Percentiles rank a stretch among this genome's conserved stretches.
Evolutionary conservation across 768 basidiomycete genomes (phyloP).

Genomic region (Coprinopsis sp.): DNA sequence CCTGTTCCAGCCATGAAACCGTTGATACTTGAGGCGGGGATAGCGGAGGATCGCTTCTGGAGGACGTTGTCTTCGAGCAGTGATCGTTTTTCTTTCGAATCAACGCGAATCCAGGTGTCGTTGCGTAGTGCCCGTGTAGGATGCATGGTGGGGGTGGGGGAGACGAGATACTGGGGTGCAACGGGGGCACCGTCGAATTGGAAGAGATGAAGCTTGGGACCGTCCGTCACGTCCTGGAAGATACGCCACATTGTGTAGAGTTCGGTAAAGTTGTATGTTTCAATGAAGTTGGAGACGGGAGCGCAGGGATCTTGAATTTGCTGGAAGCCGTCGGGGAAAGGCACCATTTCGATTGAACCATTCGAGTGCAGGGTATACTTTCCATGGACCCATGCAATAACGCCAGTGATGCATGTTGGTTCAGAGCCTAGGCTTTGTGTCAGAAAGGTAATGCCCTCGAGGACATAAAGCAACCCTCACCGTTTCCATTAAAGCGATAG

Average conservation of each 20-base stretch:
- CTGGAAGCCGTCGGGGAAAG: constrained; percentile 86
- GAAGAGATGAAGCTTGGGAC: constrained; percentile 73
- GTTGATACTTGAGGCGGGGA: not conserved
- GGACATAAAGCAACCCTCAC: constrained; percentile 34
- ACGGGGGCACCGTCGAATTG: constrained; percentile 73
- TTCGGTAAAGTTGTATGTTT: constrained; percentile 76
- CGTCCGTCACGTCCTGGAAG: constrained; percentile 55
- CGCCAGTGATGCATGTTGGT: constrained; percentile 86
- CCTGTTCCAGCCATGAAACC: constrained; percentile 25
- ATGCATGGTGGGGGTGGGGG: constrained; percentile 80
- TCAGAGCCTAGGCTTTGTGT: constrained; percentile 48
- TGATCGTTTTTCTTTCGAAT: constrained; percentile 2
- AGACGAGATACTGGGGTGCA: constrained; percentile 62
- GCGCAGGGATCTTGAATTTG: constrained; percentile 94
- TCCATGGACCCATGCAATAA: constrained; percentile 90
- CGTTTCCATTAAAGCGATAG: constrained; percentile 87
- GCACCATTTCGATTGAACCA: constrained; percentile 72
- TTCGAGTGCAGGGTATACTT: constrained; percentile 62
- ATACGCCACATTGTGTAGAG: constrained; percentile 65
- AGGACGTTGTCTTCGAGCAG: constrained; percentile 11
- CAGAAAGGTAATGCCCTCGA: not conserved
- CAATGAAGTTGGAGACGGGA: constrained; percentile 82
- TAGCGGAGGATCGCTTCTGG: constrained; percentile 4
- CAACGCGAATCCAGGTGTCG: constrained; percentile 24
- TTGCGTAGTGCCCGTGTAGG: constrained; percentile 69